Base-by-base conservation (phyloP, 495 filamentous ascomycete species). In the Penicillium subrubescens region DNA sequence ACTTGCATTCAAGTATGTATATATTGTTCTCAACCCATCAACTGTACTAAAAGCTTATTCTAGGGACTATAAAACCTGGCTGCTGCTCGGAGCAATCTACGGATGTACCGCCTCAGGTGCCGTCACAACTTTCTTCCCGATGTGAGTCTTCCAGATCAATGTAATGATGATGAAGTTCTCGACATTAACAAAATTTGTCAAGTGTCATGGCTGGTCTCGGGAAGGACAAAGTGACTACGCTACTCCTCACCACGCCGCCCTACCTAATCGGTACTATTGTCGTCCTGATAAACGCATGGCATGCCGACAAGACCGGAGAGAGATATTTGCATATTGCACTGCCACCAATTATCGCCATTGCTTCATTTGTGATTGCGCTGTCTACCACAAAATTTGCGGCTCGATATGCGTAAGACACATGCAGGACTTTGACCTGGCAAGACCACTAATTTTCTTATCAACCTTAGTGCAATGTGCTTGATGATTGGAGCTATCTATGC, bases 121-220 rank as follows among this genome's bases (percentile, higher is more conserved):
- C 5, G 87, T 92, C 10, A 91, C 89, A 15, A 92, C 92, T 71
- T 93, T 93, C 83, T 93, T 93, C 74, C 91, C 91, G 57, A 69
- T 60, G 66, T 68, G 27, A 48, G 60, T 33, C n/a, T 48, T 7
- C 8, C 44, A 23, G 10, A 11, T 25, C 44, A 48, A 48, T 2
- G 10, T 21, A 19, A 14, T 48, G n/a, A 57, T 10, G 12, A 7
- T 14, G 14, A 48, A 48, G 15, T 14, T 17, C 21, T 35, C 4
- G 11, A 8, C n/a, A 35, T 25, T 48, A 34, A 29, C 25, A 27
- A 14, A 29, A 15, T 31, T 6, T n/a, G 8, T 60, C 2, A 29
- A 67, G 65, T 60, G 65, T 67, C 7, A 67, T 67, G 65, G 21
- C 60, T 23, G 65, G 60, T 6, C 61, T 67, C 15, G 65, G 65